Conservation (phyloP, 805 yeast species). For the Teunomyces funiuensis region DNA sequence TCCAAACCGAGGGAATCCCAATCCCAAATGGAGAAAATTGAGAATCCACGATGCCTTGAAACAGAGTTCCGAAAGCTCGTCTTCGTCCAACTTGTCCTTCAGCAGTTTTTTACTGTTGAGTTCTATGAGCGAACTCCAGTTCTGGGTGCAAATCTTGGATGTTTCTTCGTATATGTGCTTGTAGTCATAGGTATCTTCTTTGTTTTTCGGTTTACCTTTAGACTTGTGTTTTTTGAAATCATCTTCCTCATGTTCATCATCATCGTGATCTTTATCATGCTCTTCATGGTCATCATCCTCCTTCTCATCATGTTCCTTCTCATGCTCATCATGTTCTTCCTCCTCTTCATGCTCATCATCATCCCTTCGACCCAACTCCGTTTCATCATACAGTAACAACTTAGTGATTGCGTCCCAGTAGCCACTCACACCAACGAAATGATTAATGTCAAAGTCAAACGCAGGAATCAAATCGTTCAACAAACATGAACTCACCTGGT, state of each 20-base stretch:
- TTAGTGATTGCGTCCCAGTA: conserved; percentile 63
- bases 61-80: conserved; percentile 54
- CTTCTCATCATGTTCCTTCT: background rate
- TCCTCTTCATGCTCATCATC: conserved; percentile 3
- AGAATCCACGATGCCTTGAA: conserved; percentile 62
- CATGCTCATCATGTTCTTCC: conserved; percentile 3
- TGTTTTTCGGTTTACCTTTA: background rate
- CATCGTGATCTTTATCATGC: background rate
- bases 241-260: background rate
- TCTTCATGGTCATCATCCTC: background rate
- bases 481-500: conserved; percentile 47
- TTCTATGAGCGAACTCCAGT: conserved; percentile 36
- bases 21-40: conserved; percentile 56
- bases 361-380: background rate
- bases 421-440: conserved; percentile 65
- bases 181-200: conserved; percentile 40
- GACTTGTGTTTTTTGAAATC: background rate
- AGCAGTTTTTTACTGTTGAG: conserved; percentile 29
- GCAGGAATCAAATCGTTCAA: conserved; percentile 53
- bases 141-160: conserved; percentile 45
- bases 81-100: conserved; percentile 33
- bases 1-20: conserved; percentile 57
- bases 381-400: conserved; percentile 36
- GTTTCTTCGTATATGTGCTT: conserved; percentile 45
- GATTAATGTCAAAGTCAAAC: conserved; percentile 55